These are phyloP conservation scores for Albifimbria verrucaria DNA, from an alignment of 2,329 filamentous ascomycete genomes.

Conservation along the genomic window DNA sequence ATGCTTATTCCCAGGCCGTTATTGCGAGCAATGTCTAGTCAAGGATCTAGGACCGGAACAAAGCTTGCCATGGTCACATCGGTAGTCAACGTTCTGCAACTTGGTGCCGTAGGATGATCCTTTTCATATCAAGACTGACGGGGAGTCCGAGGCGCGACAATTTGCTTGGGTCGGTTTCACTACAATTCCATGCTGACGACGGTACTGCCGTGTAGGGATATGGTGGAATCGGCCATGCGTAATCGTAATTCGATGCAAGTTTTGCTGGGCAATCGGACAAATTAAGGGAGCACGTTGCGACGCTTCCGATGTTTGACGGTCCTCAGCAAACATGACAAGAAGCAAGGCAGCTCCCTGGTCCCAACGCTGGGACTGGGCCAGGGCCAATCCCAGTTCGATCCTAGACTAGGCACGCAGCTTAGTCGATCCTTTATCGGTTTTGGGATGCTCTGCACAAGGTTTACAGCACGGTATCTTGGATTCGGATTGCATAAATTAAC, in stretches of 20 bases:
- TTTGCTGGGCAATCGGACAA: neutral
- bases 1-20: too few relatives aligned
- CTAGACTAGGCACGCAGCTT: neutral
- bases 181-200: too few relatives aligned
- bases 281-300: neutral
- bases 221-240: too few relatives aligned
- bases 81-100: too few relatives aligned
- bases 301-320: neutral
- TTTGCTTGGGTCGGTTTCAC: too few relatives aligned
- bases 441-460: neutral
- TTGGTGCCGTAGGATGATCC: too few relatives aligned
- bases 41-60: too few relatives aligned
- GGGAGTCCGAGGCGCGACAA: too few relatives aligned
- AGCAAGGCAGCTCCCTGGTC: neutral
- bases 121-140: too few relatives aligned
- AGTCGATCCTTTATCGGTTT: neutral
- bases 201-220: too few relatives aligned
- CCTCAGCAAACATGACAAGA: neutral
- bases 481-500: neutral
- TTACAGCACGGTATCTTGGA: neutral
- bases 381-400: neutral
- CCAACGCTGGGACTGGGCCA: neutral
- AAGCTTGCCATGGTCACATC: too few relatives aligned
- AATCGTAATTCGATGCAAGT: neutral
- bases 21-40: too few relatives aligned